Percentiles rank a stretch among this genome's conserved stretches.
Conservation (phyloP, 2,329 filamentous ascomycete genomes). For the Aureobasidium sp. region DNA sequence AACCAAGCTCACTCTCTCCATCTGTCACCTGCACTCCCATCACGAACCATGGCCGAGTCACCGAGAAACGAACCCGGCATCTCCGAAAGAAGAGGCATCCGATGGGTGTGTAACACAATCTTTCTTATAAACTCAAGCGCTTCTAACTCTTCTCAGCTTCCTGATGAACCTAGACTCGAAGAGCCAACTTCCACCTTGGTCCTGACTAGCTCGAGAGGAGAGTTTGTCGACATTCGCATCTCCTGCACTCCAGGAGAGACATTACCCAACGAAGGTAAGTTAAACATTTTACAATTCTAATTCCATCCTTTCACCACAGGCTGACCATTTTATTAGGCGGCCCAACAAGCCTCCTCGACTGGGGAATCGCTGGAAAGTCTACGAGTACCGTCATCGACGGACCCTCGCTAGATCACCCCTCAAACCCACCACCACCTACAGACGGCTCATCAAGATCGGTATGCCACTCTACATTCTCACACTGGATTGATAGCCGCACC, state of each 20-base stretch:
- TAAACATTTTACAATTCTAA: neutral
- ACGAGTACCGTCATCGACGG: constrained; percentile 26
- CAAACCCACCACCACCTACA: neutral
- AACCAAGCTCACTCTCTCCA: neutral
- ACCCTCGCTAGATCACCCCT: neutral
- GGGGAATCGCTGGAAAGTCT: constrained; percentile 55
- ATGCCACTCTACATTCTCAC: constrained; percentile 40
- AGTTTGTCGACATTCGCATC: constrained; percentile 56
- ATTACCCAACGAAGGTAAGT: constrained; percentile 17
- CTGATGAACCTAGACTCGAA: constrained; percentile 32
- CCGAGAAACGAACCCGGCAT: neutral
- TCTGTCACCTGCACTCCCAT: neutral
- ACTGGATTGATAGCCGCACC: constrained; percentile 52
- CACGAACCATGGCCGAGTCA: neutral
- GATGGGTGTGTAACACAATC: neutral
- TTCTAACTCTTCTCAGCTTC: neutral
- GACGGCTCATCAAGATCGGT: neutral
- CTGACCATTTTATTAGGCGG: constrained; percentile 19
- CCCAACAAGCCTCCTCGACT: constrained; percentile 43
- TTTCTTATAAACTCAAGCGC: neutral
- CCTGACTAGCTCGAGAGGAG: constrained; percentile 48
- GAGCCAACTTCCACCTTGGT: constrained; percentile 59
- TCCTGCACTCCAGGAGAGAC: constrained; percentile 19
- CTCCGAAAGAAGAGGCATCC: constrained; percentile 1
- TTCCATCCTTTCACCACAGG: neutral